A percentile compares a stretch with the other conserved stretches of the same genome.
These are phyloP conservation scores for Pseudogymnoascus sp. DNA, from an alignment of 2,329 filamentous ascomycete genomes.

Conservation along the genomic window DNA sequence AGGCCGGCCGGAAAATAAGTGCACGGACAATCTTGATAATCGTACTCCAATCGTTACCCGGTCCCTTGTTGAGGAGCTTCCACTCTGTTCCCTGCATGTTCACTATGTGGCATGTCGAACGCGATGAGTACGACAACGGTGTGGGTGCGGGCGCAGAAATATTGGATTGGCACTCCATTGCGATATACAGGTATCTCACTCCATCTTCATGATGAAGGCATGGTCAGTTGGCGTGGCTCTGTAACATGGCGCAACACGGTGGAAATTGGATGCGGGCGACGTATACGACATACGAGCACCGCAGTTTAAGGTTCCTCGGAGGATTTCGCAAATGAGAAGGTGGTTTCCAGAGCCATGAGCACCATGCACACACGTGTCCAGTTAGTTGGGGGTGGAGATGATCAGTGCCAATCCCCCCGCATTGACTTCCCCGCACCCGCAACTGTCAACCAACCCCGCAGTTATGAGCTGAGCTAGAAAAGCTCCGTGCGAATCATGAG, in stretches of 20 bases:
- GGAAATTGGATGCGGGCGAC: background rate
- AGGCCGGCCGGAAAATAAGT: background rate
- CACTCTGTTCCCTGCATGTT: background rate
- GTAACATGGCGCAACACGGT: background rate
- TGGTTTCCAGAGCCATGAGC: background rate
- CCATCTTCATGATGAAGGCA: background rate
- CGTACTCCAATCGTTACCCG: background rate
- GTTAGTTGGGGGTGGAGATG: conserved; percentile 1
- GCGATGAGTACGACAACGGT: background rate
- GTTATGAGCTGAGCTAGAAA: background rate
- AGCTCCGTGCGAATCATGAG: background rate
- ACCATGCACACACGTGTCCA: conserved; percentile 6
- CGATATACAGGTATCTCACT: background rate
- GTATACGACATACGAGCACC: background rate
- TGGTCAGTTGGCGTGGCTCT: background rate
- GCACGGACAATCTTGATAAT: background rate
- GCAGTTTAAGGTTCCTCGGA: background rate
- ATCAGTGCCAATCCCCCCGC: conserved; percentile 3
- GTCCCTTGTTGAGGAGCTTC: background rate
- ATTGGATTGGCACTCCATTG: background rate
- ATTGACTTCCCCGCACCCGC: conserved; percentile 5
- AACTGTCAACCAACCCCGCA: conserved; percentile 1
- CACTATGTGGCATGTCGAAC: background rate
- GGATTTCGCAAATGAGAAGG: conserved; percentile 7
- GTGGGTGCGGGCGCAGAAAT: background rate